A percentile compares a stretch with the other conserved stretches of the same genome.
phyloP scores from a whole-genome alignment of 257 asterid species.

The Petunia axillaris region DNA sequence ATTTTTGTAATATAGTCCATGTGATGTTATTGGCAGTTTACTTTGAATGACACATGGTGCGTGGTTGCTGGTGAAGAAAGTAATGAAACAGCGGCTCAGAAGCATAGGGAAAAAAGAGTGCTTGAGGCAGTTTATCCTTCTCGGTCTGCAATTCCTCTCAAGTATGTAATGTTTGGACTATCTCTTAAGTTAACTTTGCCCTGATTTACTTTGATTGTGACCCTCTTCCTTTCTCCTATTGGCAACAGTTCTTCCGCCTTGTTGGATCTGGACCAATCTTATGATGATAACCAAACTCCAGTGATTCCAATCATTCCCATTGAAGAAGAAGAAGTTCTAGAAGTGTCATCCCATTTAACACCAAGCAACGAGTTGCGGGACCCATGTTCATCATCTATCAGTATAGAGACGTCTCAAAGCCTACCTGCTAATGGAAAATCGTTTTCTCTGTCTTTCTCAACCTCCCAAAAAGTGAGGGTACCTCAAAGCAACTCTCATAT shows the following conservation, averaged over 20 bases:
- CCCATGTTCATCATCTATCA: constrained; percentile 14
- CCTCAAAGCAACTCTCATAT: background rate
- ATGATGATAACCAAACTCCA: constrained; percentile 41
- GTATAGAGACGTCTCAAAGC: constrained; percentile 20
- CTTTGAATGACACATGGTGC: constrained; percentile 34
- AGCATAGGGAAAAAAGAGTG: constrained; percentile 31
- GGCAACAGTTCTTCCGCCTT: constrained; percentile 37
- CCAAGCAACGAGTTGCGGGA: constrained; percentile 19
- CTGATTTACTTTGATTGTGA: constrained; percentile 26
- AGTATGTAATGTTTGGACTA: constrained; percentile 35
- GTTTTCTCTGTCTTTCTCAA: background rate
- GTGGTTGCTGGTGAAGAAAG: constrained; percentile 68
- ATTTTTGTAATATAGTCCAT: constrained; percentile 6
- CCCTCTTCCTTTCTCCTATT: constrained; percentile 28
- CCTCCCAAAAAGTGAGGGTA: background rate
- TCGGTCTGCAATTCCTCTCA: constrained; percentile 41
- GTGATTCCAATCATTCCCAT: constrained; percentile 42
- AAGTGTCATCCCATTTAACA: constrained; percentile 9
- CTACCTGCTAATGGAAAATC: constrained; percentile 15
- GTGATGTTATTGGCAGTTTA: constrained; percentile 36
- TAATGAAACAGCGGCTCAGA: constrained; percentile 40
- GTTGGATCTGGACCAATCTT: constrained; percentile 16
- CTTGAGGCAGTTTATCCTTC: constrained; percentile 39
- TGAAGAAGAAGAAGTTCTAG: constrained; percentile 42
- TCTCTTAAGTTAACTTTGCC: background rate